These are phyloP conservation scores for Fusarium chaquense DNA, from an alignment of 2,329 filamentous ascomycete genomes.

Conservation along the genomic window DNA sequence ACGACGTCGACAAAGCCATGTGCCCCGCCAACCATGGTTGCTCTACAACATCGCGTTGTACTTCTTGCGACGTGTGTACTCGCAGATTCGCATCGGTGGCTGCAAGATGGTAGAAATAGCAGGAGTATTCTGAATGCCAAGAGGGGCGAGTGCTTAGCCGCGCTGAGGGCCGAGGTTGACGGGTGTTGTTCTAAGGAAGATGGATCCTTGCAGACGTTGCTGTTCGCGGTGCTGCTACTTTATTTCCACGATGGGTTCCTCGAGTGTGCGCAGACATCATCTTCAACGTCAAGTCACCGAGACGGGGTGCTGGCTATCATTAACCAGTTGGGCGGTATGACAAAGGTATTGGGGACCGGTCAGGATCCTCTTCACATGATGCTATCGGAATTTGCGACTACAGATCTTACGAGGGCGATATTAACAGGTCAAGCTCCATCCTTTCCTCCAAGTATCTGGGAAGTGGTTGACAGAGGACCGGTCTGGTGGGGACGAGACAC, in stretches of 20 bases:
- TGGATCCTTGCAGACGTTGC: slow-evolving; percentile 48
- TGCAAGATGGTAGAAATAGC: slow-evolving; percentile 50
- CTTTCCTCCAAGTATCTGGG: slow-evolving; percentile 55
- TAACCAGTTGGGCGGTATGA: slow-evolving; percentile 49
- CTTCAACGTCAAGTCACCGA: slow-evolving; percentile 53
- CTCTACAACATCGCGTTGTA: slow-evolving; percentile 51
- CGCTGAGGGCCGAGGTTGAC: slow-evolving; percentile 50
- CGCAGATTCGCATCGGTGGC: slow-evolving; percentile 50
- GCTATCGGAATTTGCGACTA: slow-evolving; percentile 58
- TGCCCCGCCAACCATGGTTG: slow-evolving; percentile 48
- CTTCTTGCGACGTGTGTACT: slow-evolving; percentile 50
- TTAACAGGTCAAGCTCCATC: slow-evolving; percentile 55
- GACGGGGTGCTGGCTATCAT: slow-evolving; percentile 54
- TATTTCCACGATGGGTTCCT: slow-evolving; percentile 58
- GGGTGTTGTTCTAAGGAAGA: slow-evolving; percentile 50
- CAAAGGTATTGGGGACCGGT: slow-evolving; percentile 38
- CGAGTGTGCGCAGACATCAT: slow-evolving; percentile 48
- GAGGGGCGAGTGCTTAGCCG: slow-evolving; percentile 50
- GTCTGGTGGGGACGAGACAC: slow-evolving; percentile 59
- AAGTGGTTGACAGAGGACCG: slow-evolving; percentile 54
- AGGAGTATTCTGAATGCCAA: slow-evolving; percentile 44
- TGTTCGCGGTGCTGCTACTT: slow-evolving; percentile 58
- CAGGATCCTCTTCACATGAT: slow-evolving; percentile 54
- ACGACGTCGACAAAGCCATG: slow-evolving; percentile 49
- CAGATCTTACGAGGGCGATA: slow-evolving; percentile 57